A percentile compares a stretch with the other conserved stretches of the same genome.
phyloP scores from a whole-genome alignment of 768 basidiomycete genomes.

The Tulasnella sp. region DNA sequence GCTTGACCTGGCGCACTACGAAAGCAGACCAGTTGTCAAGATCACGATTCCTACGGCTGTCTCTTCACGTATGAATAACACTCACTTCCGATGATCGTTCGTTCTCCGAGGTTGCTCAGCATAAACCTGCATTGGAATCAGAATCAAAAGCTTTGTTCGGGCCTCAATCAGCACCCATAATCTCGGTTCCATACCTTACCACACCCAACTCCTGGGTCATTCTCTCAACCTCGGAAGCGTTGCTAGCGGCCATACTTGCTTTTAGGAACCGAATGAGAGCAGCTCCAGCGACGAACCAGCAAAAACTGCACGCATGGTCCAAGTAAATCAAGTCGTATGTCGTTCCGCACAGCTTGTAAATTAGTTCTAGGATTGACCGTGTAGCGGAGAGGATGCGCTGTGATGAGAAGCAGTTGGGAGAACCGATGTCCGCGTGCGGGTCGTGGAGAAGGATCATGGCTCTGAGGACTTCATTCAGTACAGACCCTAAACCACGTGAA shows the following conservation, averaged over 20 bases:
- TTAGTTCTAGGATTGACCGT: constrained; percentile 16
- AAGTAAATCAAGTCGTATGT: constrained; percentile 23
- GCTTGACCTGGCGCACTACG: too few species aligned
- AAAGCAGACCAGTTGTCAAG: too few species aligned
- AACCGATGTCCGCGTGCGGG: constrained; percentile 28
- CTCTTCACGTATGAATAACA: too few species aligned
- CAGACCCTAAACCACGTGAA: background rate
- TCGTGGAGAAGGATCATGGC: constrained; percentile 28
- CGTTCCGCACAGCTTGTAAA: constrained; percentile 25
- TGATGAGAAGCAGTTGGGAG: constrained; percentile 7
- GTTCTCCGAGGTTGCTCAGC: constrained; percentile 20
- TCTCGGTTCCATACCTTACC: background rate
- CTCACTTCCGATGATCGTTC: constrained; percentile 20
- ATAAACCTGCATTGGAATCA: background rate
- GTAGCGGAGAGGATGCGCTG: constrained; percentile 17
- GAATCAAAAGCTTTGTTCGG: background rate
- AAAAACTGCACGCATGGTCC: constrained; percentile 36
- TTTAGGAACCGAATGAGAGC: constrained; percentile 21
- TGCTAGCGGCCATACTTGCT: background rate
- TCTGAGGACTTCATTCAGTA: constrained; percentile 8
- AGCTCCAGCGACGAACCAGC: constrained; percentile 24
- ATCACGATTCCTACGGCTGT: too few species aligned
- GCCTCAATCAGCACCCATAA: background rate
- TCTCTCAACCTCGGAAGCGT: background rate
- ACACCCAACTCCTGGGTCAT: constrained; percentile 13